Percentiles rank a stretch among this genome's conserved stretches.
Conservation (phyloP, 176 grass and related monocot species). For the Bothriochloa decipiens region DNA sequence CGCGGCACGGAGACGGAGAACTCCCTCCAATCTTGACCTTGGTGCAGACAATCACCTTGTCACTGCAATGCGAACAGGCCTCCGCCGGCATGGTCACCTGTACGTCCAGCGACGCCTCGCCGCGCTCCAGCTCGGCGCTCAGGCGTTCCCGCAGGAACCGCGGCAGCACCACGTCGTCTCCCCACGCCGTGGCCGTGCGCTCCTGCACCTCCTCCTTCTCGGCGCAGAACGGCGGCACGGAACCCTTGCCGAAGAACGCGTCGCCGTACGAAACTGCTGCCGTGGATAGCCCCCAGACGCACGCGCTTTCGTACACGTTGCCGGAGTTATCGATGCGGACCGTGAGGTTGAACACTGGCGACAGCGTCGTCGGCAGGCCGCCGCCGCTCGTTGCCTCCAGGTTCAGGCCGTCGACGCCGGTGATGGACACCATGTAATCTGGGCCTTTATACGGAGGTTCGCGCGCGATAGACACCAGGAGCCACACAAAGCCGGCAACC, state of each 20-base stretch:
- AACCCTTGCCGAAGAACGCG: constrained; percentile 15
- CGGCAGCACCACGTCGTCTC: background rate
- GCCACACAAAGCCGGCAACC: background rate
- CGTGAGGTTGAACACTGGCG: constrained; percentile 38
- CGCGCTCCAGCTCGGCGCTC: background rate
- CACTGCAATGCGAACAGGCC: background rate
- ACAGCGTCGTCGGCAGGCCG: background rate
- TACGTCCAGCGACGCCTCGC: constrained; percentile 24
- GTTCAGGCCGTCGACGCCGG: constrained; percentile 24
- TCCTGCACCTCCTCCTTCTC: background rate
- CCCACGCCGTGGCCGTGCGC: background rate
- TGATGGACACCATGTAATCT: background rate
- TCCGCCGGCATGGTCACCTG: background rate
- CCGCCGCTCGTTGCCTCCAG: background rate
- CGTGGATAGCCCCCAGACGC: background rate
- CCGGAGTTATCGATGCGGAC: background rate
- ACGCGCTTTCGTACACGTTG: background rate
- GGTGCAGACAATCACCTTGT: background rate
- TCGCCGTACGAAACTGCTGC: constrained; percentile 16
- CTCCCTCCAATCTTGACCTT: constrained; percentile 20
- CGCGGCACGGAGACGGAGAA: background rate
- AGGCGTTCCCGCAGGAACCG: constrained; percentile 21
- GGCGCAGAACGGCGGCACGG: background rate
- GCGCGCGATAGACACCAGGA: background rate
- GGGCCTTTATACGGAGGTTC: background rate